phyloP scores from a whole-genome alignment of 2,329 filamentous ascomycete species.

The Diaporthe sp. region DNA sequence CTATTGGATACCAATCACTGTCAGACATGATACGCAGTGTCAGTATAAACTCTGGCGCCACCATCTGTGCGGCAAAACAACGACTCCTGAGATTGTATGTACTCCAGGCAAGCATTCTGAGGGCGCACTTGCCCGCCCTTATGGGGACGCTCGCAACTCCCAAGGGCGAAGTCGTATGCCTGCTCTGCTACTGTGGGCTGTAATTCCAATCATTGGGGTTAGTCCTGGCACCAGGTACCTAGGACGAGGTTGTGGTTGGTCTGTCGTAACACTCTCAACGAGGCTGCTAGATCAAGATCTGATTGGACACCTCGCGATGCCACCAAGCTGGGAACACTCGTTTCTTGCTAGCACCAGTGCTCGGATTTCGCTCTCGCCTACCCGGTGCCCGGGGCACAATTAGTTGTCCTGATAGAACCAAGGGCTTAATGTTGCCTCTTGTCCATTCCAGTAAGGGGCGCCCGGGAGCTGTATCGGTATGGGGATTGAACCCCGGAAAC shows the following conservation, averaged over 20 bases:
- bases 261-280: not conserved
- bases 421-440: slow-evolving; percentile 48
- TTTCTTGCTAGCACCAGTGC: not conserved
- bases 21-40: slow-evolving; percentile 27
- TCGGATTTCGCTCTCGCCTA: slow-evolving; percentile 22
- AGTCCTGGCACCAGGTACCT: not conserved
- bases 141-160: not conserved
- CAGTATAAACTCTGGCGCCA: slow-evolving; percentile 29
- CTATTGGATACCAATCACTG: slow-evolving; percentile 31
- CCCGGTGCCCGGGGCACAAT: not conserved
- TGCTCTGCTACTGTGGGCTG: slow-evolving; percentile 1
- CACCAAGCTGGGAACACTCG: not conserved
- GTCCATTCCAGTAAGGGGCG: slow-evolving; percentile 55
- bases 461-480: slow-evolving; percentile 75
- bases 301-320: not conserved
- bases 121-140: not conserved
- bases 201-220: not conserved
- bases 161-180: not conserved
- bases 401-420: slow-evolving; percentile 53
- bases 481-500: slow-evolving; percentile 69
- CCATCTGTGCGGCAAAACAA: slow-evolving; percentile 25
- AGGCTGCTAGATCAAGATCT: not conserved
- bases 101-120: not conserved
- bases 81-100: slow-evolving; percentile 7
- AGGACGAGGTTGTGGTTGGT: not conserved